Evolutionary conservation across 768 basidiomycete species (phyloP).

Genomic region (Rhodosporidiobolus sp.): DNA sequence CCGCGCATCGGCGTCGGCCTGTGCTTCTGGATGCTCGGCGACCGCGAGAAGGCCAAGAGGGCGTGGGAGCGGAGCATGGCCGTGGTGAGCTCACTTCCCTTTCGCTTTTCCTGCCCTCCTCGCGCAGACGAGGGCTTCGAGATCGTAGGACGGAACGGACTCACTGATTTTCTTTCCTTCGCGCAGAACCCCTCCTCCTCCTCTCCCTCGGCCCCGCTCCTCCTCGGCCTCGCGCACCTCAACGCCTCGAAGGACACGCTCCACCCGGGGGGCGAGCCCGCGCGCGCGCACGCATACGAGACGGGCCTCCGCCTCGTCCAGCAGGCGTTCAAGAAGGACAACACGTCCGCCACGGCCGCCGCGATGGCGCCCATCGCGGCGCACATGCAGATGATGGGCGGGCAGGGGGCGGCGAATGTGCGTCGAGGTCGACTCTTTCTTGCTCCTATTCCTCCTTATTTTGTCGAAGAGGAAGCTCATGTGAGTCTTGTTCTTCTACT

Average conservation of each 20-base stretch:
- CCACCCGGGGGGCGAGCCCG: constrained; percentile 56
- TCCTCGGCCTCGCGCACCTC: constrained; percentile 79
- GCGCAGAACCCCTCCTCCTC: constrained; percentile 18
- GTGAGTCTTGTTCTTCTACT: not conserved
- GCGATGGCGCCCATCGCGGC: constrained; percentile 70
- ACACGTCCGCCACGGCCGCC: constrained; percentile 74
- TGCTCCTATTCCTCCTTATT: too few relatives aligned
- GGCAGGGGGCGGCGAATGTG: constrained; percentile 58
- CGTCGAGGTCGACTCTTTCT: constrained; percentile 31
- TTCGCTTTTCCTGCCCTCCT: not conserved
- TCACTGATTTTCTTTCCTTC: not conserved
- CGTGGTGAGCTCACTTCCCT: constrained; percentile 61
- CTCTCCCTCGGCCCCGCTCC: constrained; percentile 67
- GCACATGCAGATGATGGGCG: constrained; percentile 67
- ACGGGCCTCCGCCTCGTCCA: constrained; percentile 64
- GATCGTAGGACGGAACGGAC: too few relatives aligned
- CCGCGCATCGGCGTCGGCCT: constrained; percentile 93
- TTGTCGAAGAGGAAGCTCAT: not conserved
- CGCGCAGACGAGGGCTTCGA: not conserved
- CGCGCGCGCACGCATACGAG: constrained; percentile 62
- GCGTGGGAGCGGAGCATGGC: constrained; percentile 89
- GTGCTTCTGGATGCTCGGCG: constrained; percentile 84
- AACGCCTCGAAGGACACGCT: constrained; percentile 75
- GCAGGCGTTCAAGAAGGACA: constrained; percentile 69
- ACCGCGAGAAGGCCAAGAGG: constrained; percentile 72